Evolutionary conservation across 2,329 filamentous ascomycete genomes (phyloP), one percentile per base, ranked within the genome.

Genomic region (Botrytis medusae): DNA sequence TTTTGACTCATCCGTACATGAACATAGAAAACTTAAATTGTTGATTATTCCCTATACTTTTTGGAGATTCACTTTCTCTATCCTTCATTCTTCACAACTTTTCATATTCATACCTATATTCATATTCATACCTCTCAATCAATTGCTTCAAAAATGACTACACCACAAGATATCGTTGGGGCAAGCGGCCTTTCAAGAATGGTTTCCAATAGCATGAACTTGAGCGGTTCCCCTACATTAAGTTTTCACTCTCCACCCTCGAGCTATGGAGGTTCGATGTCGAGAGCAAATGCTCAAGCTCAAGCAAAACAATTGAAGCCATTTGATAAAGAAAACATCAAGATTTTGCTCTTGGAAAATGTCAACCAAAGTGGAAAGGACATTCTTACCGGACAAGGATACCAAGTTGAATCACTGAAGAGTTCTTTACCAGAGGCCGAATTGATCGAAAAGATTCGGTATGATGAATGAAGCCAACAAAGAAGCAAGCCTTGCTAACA

Each of bases 391-490:
- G 87, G 85, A 73, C 95, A 99, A 84, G 96, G 96, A 74, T 99
- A 99, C 83, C 96, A 99, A 84, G 96, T 99, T 48, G 96, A 99
- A 84, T 89, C 90, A 68, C 85, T 95, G 77, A 99, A 98, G 86
- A 91, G 90, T 76, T 97, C 95, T 48, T 85, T 99, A 73, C 91
- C 94, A 0, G 96, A 99, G 82, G 94, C 96, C 78, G 88, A 98
- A 84, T 89, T 99, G 79, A 97, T 99, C 82, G 92, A 97, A 85
- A 99, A 97, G 88, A 99, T 99, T 81, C 89, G 90, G 93, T 95
- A 81, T 81, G 44, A 64, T 73, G 54, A 62, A 44, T 32, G 48
- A 63, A 48, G 51, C 46, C 46, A 63, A 44, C 14, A 51, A 29
- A 29, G 59, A 69, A 72, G 60, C 29, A 14, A 65, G 29, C 25